phyloP scores from a whole-genome alignment of 129 eudicot genomes.

The Flaveria sonorensis region DNA sequence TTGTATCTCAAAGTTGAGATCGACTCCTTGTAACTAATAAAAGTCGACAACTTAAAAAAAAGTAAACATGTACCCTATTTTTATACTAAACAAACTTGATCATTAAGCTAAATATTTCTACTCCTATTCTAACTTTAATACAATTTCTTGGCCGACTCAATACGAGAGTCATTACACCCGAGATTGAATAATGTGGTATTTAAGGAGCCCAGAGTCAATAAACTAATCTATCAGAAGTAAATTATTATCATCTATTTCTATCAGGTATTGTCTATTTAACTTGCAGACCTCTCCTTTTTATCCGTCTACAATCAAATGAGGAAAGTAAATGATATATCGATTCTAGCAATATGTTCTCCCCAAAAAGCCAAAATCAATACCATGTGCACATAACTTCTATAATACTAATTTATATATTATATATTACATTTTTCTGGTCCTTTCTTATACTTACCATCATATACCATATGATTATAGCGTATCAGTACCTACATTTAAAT shows the following conservation, averaged over 20 bases:
- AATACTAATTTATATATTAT: not conserved
- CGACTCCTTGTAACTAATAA: no score
- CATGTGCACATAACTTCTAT: slow-evolving; percentile 5
- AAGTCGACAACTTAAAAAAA: no score
- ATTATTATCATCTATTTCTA: not conserved
- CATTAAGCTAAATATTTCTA: no score
- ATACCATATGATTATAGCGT: not conserved
- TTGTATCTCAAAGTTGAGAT: no score
- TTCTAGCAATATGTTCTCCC: slow-evolving; percentile 16
- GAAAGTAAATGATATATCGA: not conserved
- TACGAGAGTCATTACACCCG: not conserved
- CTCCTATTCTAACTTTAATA: no score
- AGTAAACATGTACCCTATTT: no score
- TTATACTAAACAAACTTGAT: no score
- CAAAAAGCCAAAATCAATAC: not conserved
- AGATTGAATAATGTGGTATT: not conserved
- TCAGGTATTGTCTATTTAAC: not conserved
- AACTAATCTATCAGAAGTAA: not conserved
- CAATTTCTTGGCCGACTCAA: not conserved
- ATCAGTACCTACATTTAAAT: not conserved
- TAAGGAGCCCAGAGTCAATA: not conserved
- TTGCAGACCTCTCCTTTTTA: not conserved
- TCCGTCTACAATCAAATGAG: not conserved
- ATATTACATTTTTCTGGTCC: not conserved
- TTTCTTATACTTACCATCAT: not conserved